Evolutionary conservation across 177 flowering plant genomes (phyloP), one percentile per base, ranked within the genome.

Genomic region (Vitis hybrid): DNA sequence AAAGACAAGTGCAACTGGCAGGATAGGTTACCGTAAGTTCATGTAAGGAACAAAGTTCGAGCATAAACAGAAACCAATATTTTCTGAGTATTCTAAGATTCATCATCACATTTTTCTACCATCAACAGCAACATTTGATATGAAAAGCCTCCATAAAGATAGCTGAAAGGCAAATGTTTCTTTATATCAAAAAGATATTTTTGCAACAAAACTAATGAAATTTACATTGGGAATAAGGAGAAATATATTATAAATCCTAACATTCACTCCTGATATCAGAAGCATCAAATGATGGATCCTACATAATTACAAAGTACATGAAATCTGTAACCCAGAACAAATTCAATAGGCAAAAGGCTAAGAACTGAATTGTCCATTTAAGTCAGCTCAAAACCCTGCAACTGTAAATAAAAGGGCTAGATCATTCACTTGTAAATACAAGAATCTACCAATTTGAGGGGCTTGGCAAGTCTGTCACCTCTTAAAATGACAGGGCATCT

Each of bases 401-500:
- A 50, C 27, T 51, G 35, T 24, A 4, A 51, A 52, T 32, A 10
- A 18, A 64, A 14, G 24, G 60, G 8, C 12, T 32, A 6, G 7
- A 62, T 35, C 32, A 15, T 40, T 79, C 76, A 82, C 46, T 72
- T 51, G 65, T 87, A 84, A 40, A 32, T 16, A 58, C 97, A 94
- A 5, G 85, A 73, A 58, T 78, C 14, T 1, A 63, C 75, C 71
- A 92, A 61, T 62, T 77, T 62, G 3, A 62, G 56, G 48, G 78
- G 85, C 71, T 84, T 85, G 56, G 89, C 87, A 2, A 93, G 82
- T 27, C 60, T 74, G 49, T 69, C 81, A 48, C 84, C 81, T 40
- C 65, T 74, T 10, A 96, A 69, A 21, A 80, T 82, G 52, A 93
- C 76, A 8, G 79, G 46, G 78, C 99, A 96, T 19, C 74, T 71